These are phyloP conservation scores for Tylopilus rubrobrunneus DNA, from an alignment of 768 basidiomycete genomes.

Conservation along the genomic window DNA sequence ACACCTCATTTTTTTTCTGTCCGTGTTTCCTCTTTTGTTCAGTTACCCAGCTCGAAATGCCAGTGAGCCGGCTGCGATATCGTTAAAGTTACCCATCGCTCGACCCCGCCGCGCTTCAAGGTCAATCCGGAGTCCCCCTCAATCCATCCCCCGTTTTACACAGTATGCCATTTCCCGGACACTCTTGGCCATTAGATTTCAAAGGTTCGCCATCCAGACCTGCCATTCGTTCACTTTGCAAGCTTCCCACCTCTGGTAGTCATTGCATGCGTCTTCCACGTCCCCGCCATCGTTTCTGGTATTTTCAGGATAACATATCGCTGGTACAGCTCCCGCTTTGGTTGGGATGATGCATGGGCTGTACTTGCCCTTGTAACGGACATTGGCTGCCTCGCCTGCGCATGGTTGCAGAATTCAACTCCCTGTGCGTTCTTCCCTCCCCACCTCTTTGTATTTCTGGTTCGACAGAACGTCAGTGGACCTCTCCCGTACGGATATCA, in stretches of 20 bases:
- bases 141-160: too few relatives aligned
- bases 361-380: slow-evolving; percentile 15
- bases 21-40: too few relatives aligned
- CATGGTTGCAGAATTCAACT: slow-evolving; percentile 4
- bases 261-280: slow-evolving; percentile 5
- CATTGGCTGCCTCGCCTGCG: slow-evolving; percentile 1
- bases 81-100: too few relatives aligned
- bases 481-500: neutral
- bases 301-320: slow-evolving; percentile 14
- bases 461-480: neutral
- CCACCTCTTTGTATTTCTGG: too few relatives aligned
- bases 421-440: neutral
- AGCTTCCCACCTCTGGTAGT: neutral
- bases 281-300: slow-evolving; percentile 8
- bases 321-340: slow-evolving; percentile 13
- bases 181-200: slow-evolving; percentile 9
- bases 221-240: neutral
- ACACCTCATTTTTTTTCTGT: too few relatives aligned
- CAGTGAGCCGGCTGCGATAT: too few relatives aligned
- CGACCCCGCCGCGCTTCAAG: too few relatives aligned
- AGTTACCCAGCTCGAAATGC: too few relatives aligned
- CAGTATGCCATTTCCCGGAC: slow-evolving; percentile 15
- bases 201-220: slow-evolving; percentile 10
- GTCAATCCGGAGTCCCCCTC: too few relatives aligned
- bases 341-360: slow-evolving; percentile 18